Evolutionary conservation across 179 eudicot species (phyloP), one percentile per base, ranked within the genome.

Genomic region (Drosera spatulata): DNA sequence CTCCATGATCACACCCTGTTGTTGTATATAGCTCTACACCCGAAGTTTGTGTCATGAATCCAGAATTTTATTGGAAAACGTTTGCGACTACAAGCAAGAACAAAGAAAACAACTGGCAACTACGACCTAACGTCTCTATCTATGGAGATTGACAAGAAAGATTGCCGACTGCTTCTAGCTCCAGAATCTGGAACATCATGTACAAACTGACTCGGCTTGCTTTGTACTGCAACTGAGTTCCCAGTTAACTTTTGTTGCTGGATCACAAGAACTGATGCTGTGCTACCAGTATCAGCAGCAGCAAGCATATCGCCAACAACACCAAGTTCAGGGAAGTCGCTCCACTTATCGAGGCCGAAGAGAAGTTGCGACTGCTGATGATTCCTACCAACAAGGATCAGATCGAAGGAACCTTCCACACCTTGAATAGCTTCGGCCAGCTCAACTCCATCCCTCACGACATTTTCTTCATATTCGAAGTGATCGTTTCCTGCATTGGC

Each of bases 311-410:
- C 90, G 6, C 87, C 90, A 7, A 84, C 61, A 2, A 79, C 81
- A 12, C 87, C 90, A 0, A 84, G 81, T 71, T 84, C 90, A 0
- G 82, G 81, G 64, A 80, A 77, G 63, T 84, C 87, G 6, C 82
- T 82, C 87, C 87, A 82, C 8, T 60, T 69, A 14, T 66, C 73
- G n/a, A 82, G 80, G 40, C 93, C 93, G 39, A 58, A 39, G 37
- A 80, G 47, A 53, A 83, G 61, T 1, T 76, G 65, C 2, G 84
- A 73, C 11, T 66, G 61, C 39, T 66, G 76, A 38, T 78, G 84
- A 58, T 64, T 51, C 67, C 73, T 76, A 15, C 93, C 88, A 6
- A 79, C 86, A 4, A 83, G 58, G 6, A 85, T 71, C 33, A 83
- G 56, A 65, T 83, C 82, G 58, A 59, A 83, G 13, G 49, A 42